phyloP scores from a whole-genome alignment of 202 grass and related monocot genomes.

The Brachypodium distachyon region DNA sequence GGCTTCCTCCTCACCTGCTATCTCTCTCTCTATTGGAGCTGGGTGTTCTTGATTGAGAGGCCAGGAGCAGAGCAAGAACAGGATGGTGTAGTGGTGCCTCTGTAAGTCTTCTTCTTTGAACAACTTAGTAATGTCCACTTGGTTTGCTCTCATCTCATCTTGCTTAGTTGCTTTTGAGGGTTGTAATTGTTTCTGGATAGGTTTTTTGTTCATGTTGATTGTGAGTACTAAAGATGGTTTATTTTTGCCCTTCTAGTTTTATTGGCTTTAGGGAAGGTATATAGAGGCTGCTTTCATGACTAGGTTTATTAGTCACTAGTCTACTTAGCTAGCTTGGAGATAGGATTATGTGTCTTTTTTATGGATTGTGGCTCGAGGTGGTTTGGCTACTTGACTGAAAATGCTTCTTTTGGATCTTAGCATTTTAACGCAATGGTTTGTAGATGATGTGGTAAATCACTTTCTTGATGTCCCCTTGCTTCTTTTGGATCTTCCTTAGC shows the following conservation, averaged over 20 bases:
- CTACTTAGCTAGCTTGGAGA: too few species aligned
- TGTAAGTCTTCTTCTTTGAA: conserved; percentile 17
- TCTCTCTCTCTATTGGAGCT: background rate
- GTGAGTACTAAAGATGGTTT: background rate
- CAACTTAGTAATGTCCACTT: too few species aligned
- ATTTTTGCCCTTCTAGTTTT: background rate
- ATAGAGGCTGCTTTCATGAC: background rate
- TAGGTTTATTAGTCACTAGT: background rate
- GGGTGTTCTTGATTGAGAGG: background rate
- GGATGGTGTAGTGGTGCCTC: conserved; percentile 42
- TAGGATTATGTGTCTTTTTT: too few species aligned
- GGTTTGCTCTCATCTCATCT: too few species aligned
- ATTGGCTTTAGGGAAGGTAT: background rate
- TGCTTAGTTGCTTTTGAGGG: background rate
- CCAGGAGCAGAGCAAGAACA: background rate
- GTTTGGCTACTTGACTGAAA: background rate
- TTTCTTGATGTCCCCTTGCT: too few species aligned
- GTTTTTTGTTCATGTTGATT: background rate
- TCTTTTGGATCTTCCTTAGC: too few species aligned
- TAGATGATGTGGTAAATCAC: too few species aligned
- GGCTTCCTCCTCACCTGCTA: background rate
- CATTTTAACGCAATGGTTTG: background rate
- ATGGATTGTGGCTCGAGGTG: too few species aligned
- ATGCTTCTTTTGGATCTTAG: background rate
- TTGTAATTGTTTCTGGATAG: background rate